Evolutionary conservation across 441 rosid species (phyloP), one percentile per base, ranked within the genome.

Genomic region (Adansonia madagascariensis): DNA sequence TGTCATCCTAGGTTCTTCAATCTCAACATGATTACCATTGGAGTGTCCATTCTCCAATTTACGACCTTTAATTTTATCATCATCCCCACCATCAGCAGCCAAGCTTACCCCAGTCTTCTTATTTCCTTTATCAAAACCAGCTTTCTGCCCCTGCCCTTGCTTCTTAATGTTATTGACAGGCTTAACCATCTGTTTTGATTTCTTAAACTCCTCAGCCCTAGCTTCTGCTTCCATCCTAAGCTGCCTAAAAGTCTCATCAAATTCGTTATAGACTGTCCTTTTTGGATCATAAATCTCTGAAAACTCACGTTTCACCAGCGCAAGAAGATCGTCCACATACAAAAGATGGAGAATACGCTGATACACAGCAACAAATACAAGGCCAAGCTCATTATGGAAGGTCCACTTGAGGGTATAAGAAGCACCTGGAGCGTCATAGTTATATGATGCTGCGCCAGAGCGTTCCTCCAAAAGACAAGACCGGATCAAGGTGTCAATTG

Each of bases 381-480:
- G 91, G 4, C 97, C 98, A 27, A 95, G 98, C 69, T 95, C 98
- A 9, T 95, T 95, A 81, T 94, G 95, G 80, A 95, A 95, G 14
- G 95, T 90, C 99, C 98, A 94, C 78, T 94, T 94, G 80, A 95
- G 97, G 68, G 97, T 94, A 77, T 95, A 95, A 17, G 97, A 81
- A 41, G 92, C 92, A 62, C 98, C 97, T 0, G 94, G 88, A 74
- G 89, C 90, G 77, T 92, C 97, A 52, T 92, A 90, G 66, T 90
- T 91, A 70, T 76, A 96, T 0, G 92, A 92, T 5, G 91, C 84
- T 11, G 86, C 86, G 4, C 99, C 99, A 3, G 98, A 95, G 59
- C 99, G 92, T 73, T 95, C 99, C 92, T 95, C 99, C 81, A 95
- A 85, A 17, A 95, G 95, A 75, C 97, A 95, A 5, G 97, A 95